Base-by-base conservation (phyloP, 2,329 filamentous ascomycete genomes). In the Aspergillus ibericus region DNA sequence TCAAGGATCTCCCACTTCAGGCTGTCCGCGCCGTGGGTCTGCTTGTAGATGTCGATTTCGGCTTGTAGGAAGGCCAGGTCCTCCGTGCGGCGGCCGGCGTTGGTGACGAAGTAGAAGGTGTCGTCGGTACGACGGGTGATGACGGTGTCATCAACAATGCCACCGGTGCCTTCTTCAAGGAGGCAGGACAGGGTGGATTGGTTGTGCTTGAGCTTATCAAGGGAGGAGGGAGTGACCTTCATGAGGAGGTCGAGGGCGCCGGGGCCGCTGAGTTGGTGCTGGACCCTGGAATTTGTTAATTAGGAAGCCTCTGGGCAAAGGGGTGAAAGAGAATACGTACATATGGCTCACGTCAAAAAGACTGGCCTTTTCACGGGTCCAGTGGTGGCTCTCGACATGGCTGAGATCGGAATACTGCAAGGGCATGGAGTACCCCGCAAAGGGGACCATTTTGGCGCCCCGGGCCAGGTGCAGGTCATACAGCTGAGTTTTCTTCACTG, bases 271-370 rank as follows among this genome's bases (percentile, higher is more conserved):
- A 99, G 87, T 65, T 88, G 84, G 75, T 96, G 92, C 79, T 96
- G 93, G 55, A 88, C 84, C 84, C 83, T 86, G 53, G 25, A 20
- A 5, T 32, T 20, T 15, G 29, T 60, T 25, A 63, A 49, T 35
- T 34, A 12, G 12, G 3, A 10, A 3, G 4, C n/a, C 5, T 34
- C 2, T 40, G 9, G 44, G 38, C 12, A 27, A 53, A 35, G 12
- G 44, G 3, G 7, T 56, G 15, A 27, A n/a, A 15, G 29, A 15
- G 9, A 18, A 35, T n/a, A 71, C 77, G 63, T 89, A 92, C 93
- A 98, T 98, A 80, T 98, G 95, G 74, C 89, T 89, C 55, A 98
- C 95, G 76, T 99, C 95, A 72, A 99, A 99, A 63, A 99, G 80
- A 63, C 92, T 96, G 58, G 91, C 90, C 76, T 93, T 90, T 68